Evolutionary conservation across 306 rosid genomes (phyloP), one percentile per base, ranked within the genome.

Genomic region (Alnus glutinosa): DNA sequence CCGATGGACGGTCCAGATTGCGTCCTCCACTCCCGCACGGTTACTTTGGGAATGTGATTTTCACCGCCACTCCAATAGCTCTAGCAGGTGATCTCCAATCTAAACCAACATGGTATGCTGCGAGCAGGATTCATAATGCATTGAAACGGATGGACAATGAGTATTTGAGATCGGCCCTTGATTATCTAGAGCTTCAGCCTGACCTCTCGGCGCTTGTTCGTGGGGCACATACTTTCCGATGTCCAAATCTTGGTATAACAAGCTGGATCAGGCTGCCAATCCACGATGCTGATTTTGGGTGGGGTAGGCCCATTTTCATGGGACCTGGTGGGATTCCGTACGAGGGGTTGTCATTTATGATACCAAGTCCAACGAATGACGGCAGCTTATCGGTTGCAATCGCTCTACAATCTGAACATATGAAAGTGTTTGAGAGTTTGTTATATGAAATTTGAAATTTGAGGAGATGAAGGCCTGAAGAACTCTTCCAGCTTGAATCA

Each of bases 221-320:
- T 0, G 98, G 97, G 0, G 92, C 96, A 0, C 97, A 95, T 49
- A 89, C 92, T 47, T 95, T 95, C 46, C 86, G 89, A 81, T 92
- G 98, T 52, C 98, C 98, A 1, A 95, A 95, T 75, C 97, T 95
- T 9, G 98, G 97, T 11, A 95, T 95, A 73, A 92, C 97, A n/a
- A 92, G 97, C 47, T 95, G 98, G 98, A 86, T 79, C 10, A 88
- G 98, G 80, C 89, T 95, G 75, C 98, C 98, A 0, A 89, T 95
- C 30, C 90, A 95, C 46, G 97, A 95, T 73, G 98, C 98, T 76
- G 96, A 95, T 62, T 95, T 95, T 49, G 98, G 98, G 61, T 95
- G 98, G 97, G 98, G 98, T 23, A 88, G 96, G 42, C 98, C 98
- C 7, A 88, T 92, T 19, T 95, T 95, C 81, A 89, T 95, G 98